These are phyloP conservation scores for Coemansia sp. DNA, from an alignment of 192 early-diverging fungal species.

Conservation along the genomic window DNA sequence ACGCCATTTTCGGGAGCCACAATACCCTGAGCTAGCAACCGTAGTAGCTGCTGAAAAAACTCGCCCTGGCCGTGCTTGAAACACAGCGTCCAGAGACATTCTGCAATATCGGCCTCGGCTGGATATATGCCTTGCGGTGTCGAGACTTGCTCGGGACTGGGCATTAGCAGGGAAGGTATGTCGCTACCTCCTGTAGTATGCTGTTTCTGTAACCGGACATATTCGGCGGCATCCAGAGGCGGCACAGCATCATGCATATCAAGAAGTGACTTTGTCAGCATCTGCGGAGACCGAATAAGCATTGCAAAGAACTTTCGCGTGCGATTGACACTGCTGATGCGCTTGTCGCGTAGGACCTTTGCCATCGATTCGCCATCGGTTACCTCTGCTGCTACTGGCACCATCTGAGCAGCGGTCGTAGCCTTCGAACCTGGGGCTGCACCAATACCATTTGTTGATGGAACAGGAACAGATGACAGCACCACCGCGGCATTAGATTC, in stretches of 20 bases:
- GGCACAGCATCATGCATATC: constrained; percentile 11
- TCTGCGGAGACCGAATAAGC: constrained; percentile 12
- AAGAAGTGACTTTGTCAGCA: constrained; percentile 6
- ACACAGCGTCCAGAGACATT: constrained; percentile 29
- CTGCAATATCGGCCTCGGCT: constrained; percentile 14
- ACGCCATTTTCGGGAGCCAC: constrained; percentile 9
- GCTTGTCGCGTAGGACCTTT: constrained; percentile 15
- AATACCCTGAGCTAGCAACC: constrained; percentile 20
- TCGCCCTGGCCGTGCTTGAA: constrained; percentile 22
- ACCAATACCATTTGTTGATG: neutral
- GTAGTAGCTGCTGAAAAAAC: constrained; percentile 27
- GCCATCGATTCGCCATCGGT: constrained; percentile 14
- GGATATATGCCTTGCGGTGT: constrained; percentile 15
- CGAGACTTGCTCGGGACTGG: too few species aligned
- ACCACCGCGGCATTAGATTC: neutral
- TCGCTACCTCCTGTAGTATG: too few species aligned
- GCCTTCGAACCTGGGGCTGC: neutral
- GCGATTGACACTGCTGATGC: constrained; percentile 22
- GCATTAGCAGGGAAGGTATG: too few species aligned
- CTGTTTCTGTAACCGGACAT: too few species aligned
- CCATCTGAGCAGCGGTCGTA: neutral
- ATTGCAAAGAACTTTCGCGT: constrained; percentile 14
- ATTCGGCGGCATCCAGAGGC: constrained; percentile 6
- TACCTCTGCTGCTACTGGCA: neutral
- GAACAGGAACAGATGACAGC: neutral